Base-by-base conservation (phyloP, 1,284 basidiomycete species). In the Wallemia ichthyophaga region DNA sequence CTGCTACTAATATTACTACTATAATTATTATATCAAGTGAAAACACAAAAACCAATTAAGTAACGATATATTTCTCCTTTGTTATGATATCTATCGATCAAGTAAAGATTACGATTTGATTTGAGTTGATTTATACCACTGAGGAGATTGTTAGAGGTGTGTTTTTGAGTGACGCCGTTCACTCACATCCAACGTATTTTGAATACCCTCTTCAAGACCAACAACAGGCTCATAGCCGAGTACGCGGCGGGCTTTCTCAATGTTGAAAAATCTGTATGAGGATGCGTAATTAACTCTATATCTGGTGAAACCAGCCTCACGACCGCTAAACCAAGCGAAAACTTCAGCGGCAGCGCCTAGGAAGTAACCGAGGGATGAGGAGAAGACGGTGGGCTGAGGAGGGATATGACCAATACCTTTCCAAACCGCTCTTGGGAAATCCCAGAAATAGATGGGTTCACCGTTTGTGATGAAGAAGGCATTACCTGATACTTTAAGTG, bases 391-490 rank as follows among this genome's bases (percentile, higher is more conserved):
- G 23, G 73, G 72, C 61, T 71, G 68, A 9, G 71, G 76, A 25
- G 76, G 72, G 27, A 74, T 73, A 69, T 85, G 83, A 3, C 73
- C 73, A 60, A 88, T 76, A 58, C 78, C 77, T 55, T 77, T 74
- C 88, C 88, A 98, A n/a, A 96, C 72, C 1, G 78, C 72, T 9
- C 88, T 78, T 25, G 82, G 76, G 68, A 94, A 83, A 72, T 96
- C 91, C 92, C 92, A 98, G 73, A 96, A 96, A 67, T 85, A 85
- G 61, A 84, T 76, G 1, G 91, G 92, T 69, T 96, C 91, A 63
- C 91, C 89, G 68, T 96, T 96, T 62, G 91, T 94, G 71, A 99
- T 87, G 74, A 92, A 94, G 74, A 94, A 99, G 0, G 76, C 85
- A 69, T 96, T 84, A 0, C 94, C 94, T 1, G 87, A 89, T 32